Percentiles rank a stretch among this genome's conserved stretches.
Evolutionary conservation across 495 filamentous ascomycete genomes (phyloP).

Genomic region (Diplogelasinospora grovesii): DNA sequence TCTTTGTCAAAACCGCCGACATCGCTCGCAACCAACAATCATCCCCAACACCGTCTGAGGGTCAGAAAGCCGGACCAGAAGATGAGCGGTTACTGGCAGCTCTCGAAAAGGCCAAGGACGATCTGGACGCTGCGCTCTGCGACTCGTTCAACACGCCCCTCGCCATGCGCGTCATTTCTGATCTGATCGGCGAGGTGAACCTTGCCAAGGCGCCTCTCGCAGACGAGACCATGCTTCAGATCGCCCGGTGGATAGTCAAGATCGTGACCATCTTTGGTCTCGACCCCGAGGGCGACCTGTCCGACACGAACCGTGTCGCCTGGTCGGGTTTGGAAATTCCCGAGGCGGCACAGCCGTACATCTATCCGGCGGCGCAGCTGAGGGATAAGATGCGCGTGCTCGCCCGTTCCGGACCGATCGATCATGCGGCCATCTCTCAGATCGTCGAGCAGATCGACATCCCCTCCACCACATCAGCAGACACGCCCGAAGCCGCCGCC

Average conservation of each 20-base stretch:
- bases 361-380: slow-evolving; percentile 57
- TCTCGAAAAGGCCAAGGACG: slow-evolving; percentile 58
- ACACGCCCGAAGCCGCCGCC: too few relatives aligned
- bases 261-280: slow-evolving; percentile 84
- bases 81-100: too few relatives aligned
- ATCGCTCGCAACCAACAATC: too few relatives aligned
- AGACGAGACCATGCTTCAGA: slow-evolving; percentile 41
- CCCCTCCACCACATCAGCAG: too few relatives aligned
- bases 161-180: slow-evolving; percentile 67
- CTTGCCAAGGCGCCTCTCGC: slow-evolving; percentile 53
- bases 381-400: slow-evolving; percentile 61
- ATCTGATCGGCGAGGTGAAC: slow-evolving; percentile 70
- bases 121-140: slow-evolving; percentile 59
- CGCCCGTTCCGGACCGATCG: slow-evolving; percentile 44
- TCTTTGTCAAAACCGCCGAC: too few relatives aligned
- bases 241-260: slow-evolving; percentile 74
- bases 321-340: too few relatives aligned
- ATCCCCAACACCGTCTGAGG: too few relatives aligned
- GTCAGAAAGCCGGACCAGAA: too few relatives aligned
- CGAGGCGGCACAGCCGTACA: slow-evolving; percentile 58
- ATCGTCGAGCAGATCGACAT: slow-evolving; percentile 71
- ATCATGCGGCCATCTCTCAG: slow-evolving; percentile 58
- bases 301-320: too few relatives aligned
- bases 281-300: too few relatives aligned
- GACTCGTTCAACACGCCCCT: slow-evolving; percentile 86